Percentiles rank a stretch among this genome's conserved stretches.
phyloP scores from a whole-genome alignment of 352 stramenopile species.

The Globisporangium nodosum region DNA sequence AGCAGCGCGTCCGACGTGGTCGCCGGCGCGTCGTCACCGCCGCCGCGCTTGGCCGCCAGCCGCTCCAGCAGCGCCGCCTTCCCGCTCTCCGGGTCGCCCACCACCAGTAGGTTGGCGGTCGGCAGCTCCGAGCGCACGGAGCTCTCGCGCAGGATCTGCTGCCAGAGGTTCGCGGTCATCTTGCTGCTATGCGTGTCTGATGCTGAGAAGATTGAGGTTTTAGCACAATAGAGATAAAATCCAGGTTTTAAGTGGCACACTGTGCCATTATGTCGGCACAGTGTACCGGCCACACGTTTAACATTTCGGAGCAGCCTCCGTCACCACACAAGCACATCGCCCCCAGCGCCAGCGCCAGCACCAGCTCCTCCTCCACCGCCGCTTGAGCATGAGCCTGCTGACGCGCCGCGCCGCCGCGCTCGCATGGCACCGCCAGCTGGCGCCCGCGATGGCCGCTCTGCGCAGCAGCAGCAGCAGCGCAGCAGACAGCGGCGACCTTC shows the following conservation, averaged over 20 bases:
- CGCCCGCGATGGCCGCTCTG: neutral
- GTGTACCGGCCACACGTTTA: too few species aligned
- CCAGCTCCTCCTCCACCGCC: too few species aligned
- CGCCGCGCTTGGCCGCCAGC: constrained; percentile 12
- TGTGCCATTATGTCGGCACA: too few species aligned
- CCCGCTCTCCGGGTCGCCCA: constrained; percentile 66
- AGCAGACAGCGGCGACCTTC: neutral
- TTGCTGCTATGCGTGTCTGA: neutral
- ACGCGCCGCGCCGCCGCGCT: constrained; percentile 9
- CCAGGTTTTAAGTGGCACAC: too few species aligned
- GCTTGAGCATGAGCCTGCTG: constrained; percentile 3
- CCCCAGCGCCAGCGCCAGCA: too few species aligned
- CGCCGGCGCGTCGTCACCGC: constrained; percentile 24
- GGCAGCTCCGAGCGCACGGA: constrained; percentile 75
- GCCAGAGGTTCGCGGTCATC: constrained; percentile 50
- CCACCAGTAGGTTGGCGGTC: constrained; percentile 55
- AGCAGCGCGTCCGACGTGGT: constrained; percentile 36
- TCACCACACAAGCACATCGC: too few species aligned
- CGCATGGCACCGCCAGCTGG: constrained; percentile 7
- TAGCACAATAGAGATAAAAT: too few species aligned
- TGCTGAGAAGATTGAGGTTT: too few species aligned
- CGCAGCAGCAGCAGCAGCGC: neutral
- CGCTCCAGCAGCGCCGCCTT: constrained; percentile 64
- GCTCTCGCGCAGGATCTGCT: constrained; percentile 79
- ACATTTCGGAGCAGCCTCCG: too few species aligned